Conservation (phyloP, 2,329 filamentous ascomycete genomes). For the Clonostachys chloroleuca region DNA sequence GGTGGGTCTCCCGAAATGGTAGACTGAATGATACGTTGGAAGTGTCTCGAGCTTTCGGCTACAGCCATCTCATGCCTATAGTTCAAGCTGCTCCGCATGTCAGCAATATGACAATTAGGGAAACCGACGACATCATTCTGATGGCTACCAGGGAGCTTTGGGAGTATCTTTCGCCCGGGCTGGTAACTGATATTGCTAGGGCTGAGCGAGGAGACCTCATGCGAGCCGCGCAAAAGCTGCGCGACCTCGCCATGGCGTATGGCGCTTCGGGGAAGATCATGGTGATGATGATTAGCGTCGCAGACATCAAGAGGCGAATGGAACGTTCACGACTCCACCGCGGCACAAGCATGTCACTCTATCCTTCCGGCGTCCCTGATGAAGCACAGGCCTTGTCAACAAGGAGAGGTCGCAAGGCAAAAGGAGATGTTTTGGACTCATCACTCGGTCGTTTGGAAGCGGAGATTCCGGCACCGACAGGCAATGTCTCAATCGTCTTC, state of each 20-base stretch:
- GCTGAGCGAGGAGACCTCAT: conserved; percentile 87
- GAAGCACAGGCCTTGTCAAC: conserved; percentile 53
- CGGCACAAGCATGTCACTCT: conserved; percentile 81
- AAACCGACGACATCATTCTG: conserved; percentile 90
- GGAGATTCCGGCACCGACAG: conserved; percentile 86
- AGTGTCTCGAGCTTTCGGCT: conserved; percentile 92
- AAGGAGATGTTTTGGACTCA: conserved; percentile 72
- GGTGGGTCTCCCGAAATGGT: conserved; percentile 92
- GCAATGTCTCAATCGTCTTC: conserved; percentile 90
- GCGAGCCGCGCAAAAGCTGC: conserved; percentile 89
- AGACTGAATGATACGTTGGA: conserved; percentile 88
- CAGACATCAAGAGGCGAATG: conserved; percentile 78
- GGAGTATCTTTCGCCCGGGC: conserved; percentile 86
- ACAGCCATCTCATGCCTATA: conserved; percentile 86
- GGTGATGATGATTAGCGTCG: conserved; percentile 97
- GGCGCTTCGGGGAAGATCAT: conserved; percentile 93
- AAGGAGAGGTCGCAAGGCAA: conserved; percentile 49
- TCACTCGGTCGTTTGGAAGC: conserved; percentile 81
- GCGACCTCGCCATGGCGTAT: conserved; percentile 93
- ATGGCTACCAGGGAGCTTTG: conserved; percentile 90
- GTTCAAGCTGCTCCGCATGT: conserved; percentile 90
- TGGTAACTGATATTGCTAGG: conserved; percentile 87
- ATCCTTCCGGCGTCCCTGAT: conserved; percentile 68
- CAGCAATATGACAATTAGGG: conserved; percentile 70
- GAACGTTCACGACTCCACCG: conserved; percentile 70